Evolutionary conservation across 2,329 filamentous ascomycete species (phyloP).

Genomic region (Scedosporium boydii): DNA sequence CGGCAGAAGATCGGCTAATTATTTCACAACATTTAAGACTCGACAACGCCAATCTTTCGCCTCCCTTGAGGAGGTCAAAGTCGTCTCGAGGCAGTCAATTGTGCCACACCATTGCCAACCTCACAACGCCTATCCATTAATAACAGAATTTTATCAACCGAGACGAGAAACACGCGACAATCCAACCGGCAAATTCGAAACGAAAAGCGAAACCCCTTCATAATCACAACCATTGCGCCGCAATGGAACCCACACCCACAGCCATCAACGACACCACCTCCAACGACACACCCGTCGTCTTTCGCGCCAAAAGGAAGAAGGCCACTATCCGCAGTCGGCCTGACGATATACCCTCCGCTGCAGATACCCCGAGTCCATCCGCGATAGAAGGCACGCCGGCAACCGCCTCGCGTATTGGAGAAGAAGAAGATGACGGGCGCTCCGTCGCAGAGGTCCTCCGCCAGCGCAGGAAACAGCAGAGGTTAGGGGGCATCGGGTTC

Average conservation of each 20-base stretch:
- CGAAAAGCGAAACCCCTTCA: neutral
- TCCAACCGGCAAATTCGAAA: neutral
- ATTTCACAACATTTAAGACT: neutral
- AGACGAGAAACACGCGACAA: neutral
- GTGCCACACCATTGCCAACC: neutral
- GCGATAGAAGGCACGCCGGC: constrained; percentile 8
- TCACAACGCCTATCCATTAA: neutral
- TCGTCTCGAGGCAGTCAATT: too few relatives aligned
- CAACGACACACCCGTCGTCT: constrained; percentile 28
- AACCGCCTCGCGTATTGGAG: constrained; percentile 9
- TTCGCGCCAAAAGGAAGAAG: constrained; percentile 46
- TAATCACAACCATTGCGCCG: neutral
- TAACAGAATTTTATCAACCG: neutral
- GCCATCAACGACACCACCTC: constrained; percentile 6
- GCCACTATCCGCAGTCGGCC: constrained; percentile 24
- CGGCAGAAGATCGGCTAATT: neutral
- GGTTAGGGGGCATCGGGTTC: constrained; percentile 49
- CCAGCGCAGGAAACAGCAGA: constrained; percentile 32
- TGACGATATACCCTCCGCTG: constrained; percentile 31
- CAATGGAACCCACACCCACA: constrained; percentile 17
- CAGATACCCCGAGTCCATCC: constrained; percentile 30
- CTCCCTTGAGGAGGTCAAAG: too few relatives aligned
- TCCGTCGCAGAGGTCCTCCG: constrained; percentile 43
- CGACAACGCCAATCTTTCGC: neutral
- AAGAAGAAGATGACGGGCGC: constrained; percentile 24